phyloP scores from a whole-genome alignment of 768 basidiomycete genomes.

The Coprinopsis strossmayeri region DNA sequence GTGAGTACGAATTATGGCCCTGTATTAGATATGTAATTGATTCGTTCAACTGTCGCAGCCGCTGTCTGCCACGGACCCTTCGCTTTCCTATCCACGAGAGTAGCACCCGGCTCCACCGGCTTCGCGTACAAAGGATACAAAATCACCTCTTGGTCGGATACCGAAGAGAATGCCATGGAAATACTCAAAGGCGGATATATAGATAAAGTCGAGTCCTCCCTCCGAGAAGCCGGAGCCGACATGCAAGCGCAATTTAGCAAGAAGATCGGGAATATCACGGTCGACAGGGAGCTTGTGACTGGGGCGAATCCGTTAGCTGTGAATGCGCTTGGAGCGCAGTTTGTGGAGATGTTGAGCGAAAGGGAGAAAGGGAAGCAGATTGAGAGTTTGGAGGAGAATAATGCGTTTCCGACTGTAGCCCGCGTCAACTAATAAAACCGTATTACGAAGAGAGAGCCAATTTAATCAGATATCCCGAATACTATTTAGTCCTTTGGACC shows the following conservation, averaged over 20 bases:
- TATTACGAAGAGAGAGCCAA: too few species aligned
- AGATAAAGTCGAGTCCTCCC: neutral
- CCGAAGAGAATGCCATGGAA: neutral
- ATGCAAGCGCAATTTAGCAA: slow-evolving; percentile 1
- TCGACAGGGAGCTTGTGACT: neutral
- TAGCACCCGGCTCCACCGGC: neutral
- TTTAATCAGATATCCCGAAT: too few species aligned
- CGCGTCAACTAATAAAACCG: too few species aligned
- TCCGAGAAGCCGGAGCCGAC: neutral
- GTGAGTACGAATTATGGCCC: neutral
- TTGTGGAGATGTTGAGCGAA: neutral
- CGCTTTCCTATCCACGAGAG: neutral
- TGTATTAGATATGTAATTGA: too few species aligned
- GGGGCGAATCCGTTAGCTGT: slow-evolving; percentile 1
- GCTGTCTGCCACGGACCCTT: neutral
- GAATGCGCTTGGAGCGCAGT: neutral
- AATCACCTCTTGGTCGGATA: slow-evolving; percentile 1
- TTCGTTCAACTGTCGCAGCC: neutral
- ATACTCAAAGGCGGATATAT: neutral
- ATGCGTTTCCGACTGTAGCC: neutral
- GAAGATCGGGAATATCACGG: neutral
- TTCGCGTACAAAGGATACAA: slow-evolving; percentile 3
- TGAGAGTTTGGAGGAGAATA: neutral
- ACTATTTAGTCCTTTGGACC: too few species aligned
- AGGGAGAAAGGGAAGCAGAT: neutral